Conservation (phyloP, 23 red algal species). For the Gracilariopsis chorda region DNA sequence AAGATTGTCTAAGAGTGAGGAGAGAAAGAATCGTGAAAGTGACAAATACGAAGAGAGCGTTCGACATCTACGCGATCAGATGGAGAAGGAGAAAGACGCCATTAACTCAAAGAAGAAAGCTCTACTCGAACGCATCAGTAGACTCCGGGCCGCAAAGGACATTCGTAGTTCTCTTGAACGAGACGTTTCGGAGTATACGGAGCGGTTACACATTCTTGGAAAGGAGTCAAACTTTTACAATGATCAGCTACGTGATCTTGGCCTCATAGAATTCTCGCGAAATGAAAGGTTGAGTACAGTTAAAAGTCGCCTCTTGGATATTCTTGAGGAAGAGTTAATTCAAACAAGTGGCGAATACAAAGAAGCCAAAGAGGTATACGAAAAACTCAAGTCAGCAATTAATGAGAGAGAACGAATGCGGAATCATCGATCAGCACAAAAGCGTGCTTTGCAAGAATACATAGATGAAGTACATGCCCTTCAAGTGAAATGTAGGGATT, state of each 20-base stretch:
- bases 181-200: neutral
- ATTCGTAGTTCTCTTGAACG: neutral
- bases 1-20: neutral
- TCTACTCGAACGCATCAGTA: neutral
- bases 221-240: slow-evolving; percentile 24
- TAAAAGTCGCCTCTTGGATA: neutral
- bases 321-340: neutral
- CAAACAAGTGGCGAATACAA: neutral
- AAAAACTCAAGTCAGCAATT: neutral
- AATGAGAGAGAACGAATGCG: slow-evolving; percentile 14
- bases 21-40: neutral
- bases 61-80: neutral
- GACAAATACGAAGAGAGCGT: neutral
- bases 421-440: neutral
- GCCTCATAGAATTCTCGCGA: neutral
- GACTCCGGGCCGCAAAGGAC: neutral
- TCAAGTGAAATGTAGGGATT: neutral
- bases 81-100: slow-evolving; percentile 11
- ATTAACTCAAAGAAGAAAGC: neutral
- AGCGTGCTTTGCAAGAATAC: neutral
- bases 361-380: neutral
- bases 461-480: slow-evolving; percentile 18
- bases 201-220: neutral
- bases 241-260: neutral
- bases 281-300: neutral